Base-by-base conservation (phyloP, 805 yeast genomes). In the Cyberlindnera maclurae region DNA sequence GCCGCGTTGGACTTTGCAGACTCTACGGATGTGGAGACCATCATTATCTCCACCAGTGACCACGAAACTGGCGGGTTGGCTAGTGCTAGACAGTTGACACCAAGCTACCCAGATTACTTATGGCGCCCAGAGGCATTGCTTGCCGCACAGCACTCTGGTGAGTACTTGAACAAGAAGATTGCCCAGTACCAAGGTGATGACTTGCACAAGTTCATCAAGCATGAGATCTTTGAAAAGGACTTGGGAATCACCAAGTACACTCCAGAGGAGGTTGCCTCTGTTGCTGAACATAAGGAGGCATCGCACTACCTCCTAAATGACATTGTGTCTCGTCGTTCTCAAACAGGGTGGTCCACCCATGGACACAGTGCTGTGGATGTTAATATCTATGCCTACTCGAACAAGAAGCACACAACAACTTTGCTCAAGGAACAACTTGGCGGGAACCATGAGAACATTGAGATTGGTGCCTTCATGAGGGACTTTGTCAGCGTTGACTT, bases 351-450 rank as follows among this genome's bases (percentile, higher is more conserved):
- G 96, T 71, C 95, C 9, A 89, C 97, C 0, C 95, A 87, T 54
- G 97, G 97, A 24, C 97, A 89, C 60, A 80, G 95, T 15, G 96
- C 96, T 0, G 96, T 89, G 12, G 97, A 89, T 60, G 96, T 89
- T 28, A 89, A 90, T 54, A 83, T 90, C 35, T 89, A 89, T 57
- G 96, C 82, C 0, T 73, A 80, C 57, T 72, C 88, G 26, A 81
- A 81, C 50, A 75, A 71, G 18, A 64, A 67, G 35, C 50, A 61
- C 7, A 67, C 77, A 24, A 62, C 61, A 53, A 33, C 45, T 3
- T 29, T 37, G 29, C 49, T 73, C 8, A 56, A 64, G 40, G 58
- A 68, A 15, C 66, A 73, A 10, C 65, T 88, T 39, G 71, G 71
- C 24, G 97, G 97, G 6, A 83, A 81, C 59, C 85, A 76, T 54